Base-by-base conservation (phyloP, 2,329 filamentous ascomycete species). In the Alternaria sp. region DNA sequence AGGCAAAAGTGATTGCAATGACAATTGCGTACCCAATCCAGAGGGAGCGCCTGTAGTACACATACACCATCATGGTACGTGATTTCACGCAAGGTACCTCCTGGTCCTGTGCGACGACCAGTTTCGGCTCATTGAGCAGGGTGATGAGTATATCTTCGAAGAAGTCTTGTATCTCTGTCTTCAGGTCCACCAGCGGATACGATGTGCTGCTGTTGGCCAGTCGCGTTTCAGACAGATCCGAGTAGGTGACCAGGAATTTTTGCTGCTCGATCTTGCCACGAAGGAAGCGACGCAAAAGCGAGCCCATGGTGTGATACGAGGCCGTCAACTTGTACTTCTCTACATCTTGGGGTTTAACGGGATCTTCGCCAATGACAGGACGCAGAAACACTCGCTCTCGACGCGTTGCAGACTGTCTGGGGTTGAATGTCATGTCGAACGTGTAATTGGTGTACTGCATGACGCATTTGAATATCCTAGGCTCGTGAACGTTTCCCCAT, bases 131-230 rank as follows among this genome's bases (percentile, higher is more conserved):
- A 16, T 65, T 71, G 18, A 79, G 70, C 3, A 79, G 66, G 0
- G 74, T 74, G 60, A 79, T 63, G 3, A 79, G 63, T 61, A 79
- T 78, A 44, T 79, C 76, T 61, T 79, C 76, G 54, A 76, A 78
- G 0, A 78, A 51, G 12, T 54, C 43, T 36, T 77, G 76, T 12
- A 78, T 62, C 43, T 68, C 63, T 1, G 60, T 65, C 62, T 70
- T 73, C 4, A 79, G 58, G 28, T 77, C 64, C 3, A 51, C 14
- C 7, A 74, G 59, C 1, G 76, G 73, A 44, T 78, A 77, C 1
- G 70, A 70, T 0, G 69, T 73, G 7, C 51, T 54, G 5, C 67
- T 46, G 43, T 76, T 67, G 57, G 78, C 70, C 18, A 79, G 65
- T 6, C 69, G 61, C 1, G 77, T 78, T 38, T 78, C 75, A 1